phyloP scores from a whole-genome alignment of 1,284 basidiomycete species.

The Cutaneotrichosporon sp. region DNA sequence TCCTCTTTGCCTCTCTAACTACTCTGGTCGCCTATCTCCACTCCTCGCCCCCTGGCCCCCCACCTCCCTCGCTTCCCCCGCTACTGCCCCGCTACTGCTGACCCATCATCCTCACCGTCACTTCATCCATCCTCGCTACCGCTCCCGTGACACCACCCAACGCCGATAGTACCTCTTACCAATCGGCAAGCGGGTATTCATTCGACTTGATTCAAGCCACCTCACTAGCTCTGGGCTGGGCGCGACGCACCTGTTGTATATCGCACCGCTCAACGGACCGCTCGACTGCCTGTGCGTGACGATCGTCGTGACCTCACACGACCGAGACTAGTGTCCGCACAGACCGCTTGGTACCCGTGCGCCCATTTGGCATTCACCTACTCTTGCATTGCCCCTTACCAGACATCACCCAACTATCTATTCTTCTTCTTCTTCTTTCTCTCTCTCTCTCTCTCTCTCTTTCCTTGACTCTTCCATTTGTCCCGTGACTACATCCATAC shows the following conservation, averaged over 20 bases:
- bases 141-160: not conserved
- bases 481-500: not conserved
- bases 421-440: not conserved
- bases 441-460: not conserved
- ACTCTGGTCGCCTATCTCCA: too few relatives aligned
- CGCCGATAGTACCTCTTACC: not conserved
- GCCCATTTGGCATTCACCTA: not conserved
- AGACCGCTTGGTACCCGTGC: not conserved
- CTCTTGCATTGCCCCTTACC: not conserved
- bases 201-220: not conserved
- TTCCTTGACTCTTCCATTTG: too few relatives aligned
- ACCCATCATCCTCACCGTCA: too few relatives aligned
- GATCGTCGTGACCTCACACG: conserved; percentile 3
- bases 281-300: conserved; percentile 7
- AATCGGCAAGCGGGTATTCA: not conserved
- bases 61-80: too few relatives aligned
- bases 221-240: not conserved
- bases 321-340: not conserved
- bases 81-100: too few relatives aligned
- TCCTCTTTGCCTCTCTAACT: too few relatives aligned
- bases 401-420: not conserved
- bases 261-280: not conserved
- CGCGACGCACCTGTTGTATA: too few relatives aligned
- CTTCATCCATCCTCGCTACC: too few relatives aligned
- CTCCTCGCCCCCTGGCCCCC: too few relatives aligned